Conservation (phyloP, 116 monocot genomes). For the Posidonia oceanica region DNA sequence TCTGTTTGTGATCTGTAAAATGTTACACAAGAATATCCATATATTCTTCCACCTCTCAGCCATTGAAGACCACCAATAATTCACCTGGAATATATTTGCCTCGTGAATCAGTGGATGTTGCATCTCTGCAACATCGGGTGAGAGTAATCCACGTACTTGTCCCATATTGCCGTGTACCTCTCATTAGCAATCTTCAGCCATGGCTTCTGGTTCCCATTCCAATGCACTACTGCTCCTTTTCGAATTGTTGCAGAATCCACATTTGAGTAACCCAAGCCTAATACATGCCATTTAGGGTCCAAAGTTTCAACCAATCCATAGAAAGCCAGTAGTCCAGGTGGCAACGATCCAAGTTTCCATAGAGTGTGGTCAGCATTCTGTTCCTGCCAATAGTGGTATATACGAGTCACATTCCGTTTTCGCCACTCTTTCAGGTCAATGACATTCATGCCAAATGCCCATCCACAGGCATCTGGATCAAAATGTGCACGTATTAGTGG, state of each 20-base stretch:
- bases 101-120: constrained; percentile 23
- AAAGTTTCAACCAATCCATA: constrained; percentile 51
- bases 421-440: constrained; percentile 56
- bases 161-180: constrained; percentile 59
- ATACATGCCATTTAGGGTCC: constrained; percentile 59
- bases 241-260: constrained; percentile 33
- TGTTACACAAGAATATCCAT: too few relatives aligned
- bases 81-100: not conserved
- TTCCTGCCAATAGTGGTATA: constrained; percentile 80
- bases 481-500: constrained; percentile 46
- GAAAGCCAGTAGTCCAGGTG: constrained; percentile 58
- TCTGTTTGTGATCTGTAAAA: too few relatives aligned
- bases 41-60: too few relatives aligned
- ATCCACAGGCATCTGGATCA: constrained; percentile 67
- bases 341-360: constrained; percentile 66
- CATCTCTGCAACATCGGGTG: constrained; percentile 61
- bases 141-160: constrained; percentile 52
- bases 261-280: constrained; percentile 53
- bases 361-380: constrained; percentile 47
- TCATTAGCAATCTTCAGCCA: constrained; percentile 76
- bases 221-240: constrained; percentile 54
- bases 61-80: too few relatives aligned
- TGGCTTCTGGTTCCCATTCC: constrained; percentile 76
- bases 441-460: constrained; percentile 81
- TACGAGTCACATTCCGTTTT: constrained; percentile 43